Percentiles rank a stretch among this genome's conserved stretches.
phyloP scores from a whole-genome alignment of 2,329 filamentous ascomycete species.

The Cercospora zeina region DNA sequence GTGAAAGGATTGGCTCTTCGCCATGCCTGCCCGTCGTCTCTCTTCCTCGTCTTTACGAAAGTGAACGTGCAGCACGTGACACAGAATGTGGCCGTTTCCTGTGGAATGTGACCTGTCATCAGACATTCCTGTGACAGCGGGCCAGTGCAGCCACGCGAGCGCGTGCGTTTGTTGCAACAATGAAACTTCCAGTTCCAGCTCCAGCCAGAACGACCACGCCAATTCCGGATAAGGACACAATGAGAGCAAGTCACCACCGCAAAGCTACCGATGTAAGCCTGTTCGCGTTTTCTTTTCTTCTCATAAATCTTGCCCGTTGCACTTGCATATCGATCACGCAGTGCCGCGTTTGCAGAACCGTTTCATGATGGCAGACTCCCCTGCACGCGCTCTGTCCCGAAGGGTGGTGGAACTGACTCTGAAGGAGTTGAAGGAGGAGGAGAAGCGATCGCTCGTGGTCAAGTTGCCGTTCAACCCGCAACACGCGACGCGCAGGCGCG shows the following conservation, averaged over 20 bases:
- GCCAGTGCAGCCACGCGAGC: constrained; percentile 11
- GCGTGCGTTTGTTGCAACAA: not conserved
- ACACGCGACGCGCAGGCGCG: not conserved
- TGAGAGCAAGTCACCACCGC: not conserved
- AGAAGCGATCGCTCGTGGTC: constrained; percentile 4
- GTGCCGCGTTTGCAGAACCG: not conserved
- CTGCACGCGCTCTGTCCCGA: not conserved
- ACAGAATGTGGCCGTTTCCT: not conserved
- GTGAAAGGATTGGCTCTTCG: not conserved
- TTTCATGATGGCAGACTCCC: not conserved
- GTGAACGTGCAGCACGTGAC: not conserved
- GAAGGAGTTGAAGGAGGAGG: not conserved
- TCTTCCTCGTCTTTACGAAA: not conserved
- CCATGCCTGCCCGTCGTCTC: not conserved
- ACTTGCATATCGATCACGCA: not conserved
- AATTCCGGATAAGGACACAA: constrained; percentile 6
- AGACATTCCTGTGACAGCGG: not conserved
- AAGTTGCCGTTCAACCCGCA: not conserved
- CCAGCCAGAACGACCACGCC: not conserved
- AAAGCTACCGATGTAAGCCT: not conserved
- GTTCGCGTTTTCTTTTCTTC: not conserved
- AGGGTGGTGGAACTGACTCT: not conserved
- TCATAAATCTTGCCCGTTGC: not conserved
- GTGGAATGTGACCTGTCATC: not conserved
- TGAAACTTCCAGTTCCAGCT: not conserved